These are phyloP conservation scores for Starmerella etchellsii DNA, from an alignment of 805 yeast genomes.

Conservation along the genomic window DNA sequence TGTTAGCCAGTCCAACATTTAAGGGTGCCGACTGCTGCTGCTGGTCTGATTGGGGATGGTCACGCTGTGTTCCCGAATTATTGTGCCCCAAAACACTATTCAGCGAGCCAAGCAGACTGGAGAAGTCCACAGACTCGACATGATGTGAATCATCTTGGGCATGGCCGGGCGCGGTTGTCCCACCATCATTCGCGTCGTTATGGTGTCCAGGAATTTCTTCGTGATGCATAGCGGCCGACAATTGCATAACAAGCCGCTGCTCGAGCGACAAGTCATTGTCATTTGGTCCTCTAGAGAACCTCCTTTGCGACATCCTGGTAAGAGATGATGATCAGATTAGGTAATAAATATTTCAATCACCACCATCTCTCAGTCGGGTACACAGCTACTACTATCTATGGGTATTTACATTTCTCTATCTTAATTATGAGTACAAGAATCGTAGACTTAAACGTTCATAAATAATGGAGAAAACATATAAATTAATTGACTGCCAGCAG, in stretches of 20 bases:
- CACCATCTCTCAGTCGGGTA: neutral
- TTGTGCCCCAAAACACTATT: conserved; percentile 1
- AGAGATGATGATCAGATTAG: neutral
- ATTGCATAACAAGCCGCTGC: conserved; percentile 19
- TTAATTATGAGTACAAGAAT: too few species aligned
- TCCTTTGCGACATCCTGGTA: neutral
- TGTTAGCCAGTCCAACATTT: too few species aligned
- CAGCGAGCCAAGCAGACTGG: conserved; percentile 2
- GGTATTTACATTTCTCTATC: too few species aligned
- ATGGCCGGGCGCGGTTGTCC: neutral
- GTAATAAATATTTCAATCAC: neutral
- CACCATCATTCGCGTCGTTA: neutral
- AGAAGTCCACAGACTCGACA: neutral
- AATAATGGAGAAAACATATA: too few species aligned
- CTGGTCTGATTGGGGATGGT: too few species aligned
- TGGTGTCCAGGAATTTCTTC: conserved; percentile 7
- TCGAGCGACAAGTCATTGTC: conserved; percentile 15
- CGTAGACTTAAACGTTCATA: too few species aligned
- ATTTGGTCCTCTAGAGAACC: neutral
- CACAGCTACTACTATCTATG: too few species aligned
- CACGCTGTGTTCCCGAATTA: too few species aligned
- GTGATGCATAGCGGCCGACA: conserved; percentile 17
- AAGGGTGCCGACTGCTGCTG: too few species aligned
- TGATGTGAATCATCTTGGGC: neutral
- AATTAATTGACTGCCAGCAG: neutral